These are phyloP conservation scores for Trypanosoma congolense DNA, from an alignment of 208 protist species.

Conservation along the genomic window DNA sequence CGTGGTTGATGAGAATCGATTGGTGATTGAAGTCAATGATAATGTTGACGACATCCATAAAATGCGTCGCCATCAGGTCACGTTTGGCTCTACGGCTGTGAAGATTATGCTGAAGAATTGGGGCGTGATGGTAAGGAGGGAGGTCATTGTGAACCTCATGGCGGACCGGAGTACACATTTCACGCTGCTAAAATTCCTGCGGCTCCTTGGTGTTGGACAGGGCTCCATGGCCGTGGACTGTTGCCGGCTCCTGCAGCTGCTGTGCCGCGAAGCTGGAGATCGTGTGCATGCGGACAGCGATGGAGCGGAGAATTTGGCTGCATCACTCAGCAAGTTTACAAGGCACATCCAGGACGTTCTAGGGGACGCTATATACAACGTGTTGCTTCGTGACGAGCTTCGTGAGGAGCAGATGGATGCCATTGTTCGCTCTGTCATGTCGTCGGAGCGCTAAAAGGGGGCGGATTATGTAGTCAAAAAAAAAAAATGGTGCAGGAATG, in stretches of 20 bases:
- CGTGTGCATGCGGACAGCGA: background rate
- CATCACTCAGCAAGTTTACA: conserved; percentile 41
- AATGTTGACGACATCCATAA: conserved; percentile 25
- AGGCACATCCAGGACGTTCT: conserved; percentile 53
- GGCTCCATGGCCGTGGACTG: conserved; percentile 51
- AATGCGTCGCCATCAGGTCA: conserved; percentile 63
- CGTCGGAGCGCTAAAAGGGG: conserved; percentile 13
- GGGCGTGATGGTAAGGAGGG: conserved; percentile 32
- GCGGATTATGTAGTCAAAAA: too few relatives aligned
- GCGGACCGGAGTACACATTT: conserved; percentile 62
- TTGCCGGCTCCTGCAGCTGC: conserved; percentile 62
- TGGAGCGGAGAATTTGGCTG: background rate
- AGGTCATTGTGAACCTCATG: conserved; percentile 46
- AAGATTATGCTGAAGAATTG: conserved; percentile 57
- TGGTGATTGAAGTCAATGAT: conserved; percentile 42
- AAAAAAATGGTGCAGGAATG: background rate
- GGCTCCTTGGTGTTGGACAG: conserved; percentile 51
- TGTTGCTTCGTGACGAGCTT: conserved; percentile 63
- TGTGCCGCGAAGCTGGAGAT: conserved; percentile 40
- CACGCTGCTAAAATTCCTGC: conserved; percentile 72
- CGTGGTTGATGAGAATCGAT: conserved; percentile 62
- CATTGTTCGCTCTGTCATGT: conserved; percentile 45
- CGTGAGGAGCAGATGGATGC: conserved; percentile 59
- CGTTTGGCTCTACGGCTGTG: conserved; percentile 61
- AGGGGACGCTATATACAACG: conserved; percentile 49